A percentile compares a stretch with the other conserved stretches of the same genome.
phyloP scores from a whole-genome alignment of 805 yeast species.

The Yarrowia sp. region DNA sequence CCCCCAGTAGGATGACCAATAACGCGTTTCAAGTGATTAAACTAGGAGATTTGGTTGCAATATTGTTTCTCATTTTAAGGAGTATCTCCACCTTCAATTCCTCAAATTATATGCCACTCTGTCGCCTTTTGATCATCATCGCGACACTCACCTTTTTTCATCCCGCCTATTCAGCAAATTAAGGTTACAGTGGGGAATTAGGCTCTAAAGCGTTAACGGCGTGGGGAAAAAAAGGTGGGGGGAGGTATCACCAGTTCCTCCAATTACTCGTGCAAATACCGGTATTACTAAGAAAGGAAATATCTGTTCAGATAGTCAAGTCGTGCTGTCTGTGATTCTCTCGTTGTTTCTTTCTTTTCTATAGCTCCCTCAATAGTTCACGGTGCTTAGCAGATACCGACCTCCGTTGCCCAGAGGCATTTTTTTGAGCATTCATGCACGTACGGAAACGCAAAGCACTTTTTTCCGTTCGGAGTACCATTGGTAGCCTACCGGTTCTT shows the following conservation, averaged over 20 bases:
- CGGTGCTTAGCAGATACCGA: too few species aligned
- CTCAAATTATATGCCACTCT: neutral
- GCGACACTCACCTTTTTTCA: neutral
- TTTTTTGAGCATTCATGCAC: neutral
- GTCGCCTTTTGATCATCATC: neutral
- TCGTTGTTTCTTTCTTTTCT: too few species aligned
- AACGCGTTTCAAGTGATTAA: too few species aligned
- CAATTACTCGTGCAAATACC: too few species aligned
- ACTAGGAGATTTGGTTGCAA: neutral
- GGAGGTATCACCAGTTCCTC: neutral
- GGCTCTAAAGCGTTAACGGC: conserved; percentile 19
- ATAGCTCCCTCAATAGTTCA: too few species aligned
- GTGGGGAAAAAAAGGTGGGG: conserved; percentile 17
- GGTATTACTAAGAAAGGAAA: too few species aligned
- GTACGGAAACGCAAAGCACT: neutral
- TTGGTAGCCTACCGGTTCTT: too few species aligned
- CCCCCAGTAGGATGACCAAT: too few species aligned
- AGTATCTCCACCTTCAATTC: neutral
- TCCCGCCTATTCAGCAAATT: neutral
- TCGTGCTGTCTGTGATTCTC: too few species aligned
- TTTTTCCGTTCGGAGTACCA: too few species aligned
- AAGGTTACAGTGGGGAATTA: conserved; percentile 1
- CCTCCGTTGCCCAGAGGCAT: too few species aligned
- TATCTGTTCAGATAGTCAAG: too few species aligned
- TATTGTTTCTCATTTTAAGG: neutral